phyloP scores from a whole-genome alignment of 2,329 filamentous ascomycete species.

The Cercospora sp. region DNA sequence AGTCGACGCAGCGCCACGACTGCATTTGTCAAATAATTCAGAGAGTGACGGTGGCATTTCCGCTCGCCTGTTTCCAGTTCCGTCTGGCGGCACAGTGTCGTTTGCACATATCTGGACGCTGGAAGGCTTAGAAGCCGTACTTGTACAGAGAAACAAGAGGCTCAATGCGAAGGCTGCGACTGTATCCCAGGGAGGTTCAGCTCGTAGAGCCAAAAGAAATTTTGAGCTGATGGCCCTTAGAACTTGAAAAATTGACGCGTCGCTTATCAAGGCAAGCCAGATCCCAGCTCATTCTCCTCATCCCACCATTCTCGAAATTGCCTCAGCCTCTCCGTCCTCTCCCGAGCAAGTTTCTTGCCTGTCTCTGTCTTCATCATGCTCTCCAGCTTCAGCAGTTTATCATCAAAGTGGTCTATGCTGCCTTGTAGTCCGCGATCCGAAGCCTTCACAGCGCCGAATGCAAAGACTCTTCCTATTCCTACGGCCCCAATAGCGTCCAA shows the following conservation, averaged over 20 bases:
- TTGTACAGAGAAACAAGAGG: neutral
- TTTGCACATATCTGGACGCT: neutral
- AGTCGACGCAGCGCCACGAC: neutral
- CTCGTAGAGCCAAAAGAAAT: neutral
- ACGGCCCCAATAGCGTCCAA: slow-evolving; percentile 89
- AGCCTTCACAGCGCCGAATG: slow-evolving; percentile 67
- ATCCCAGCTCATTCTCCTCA: slow-evolving; percentile 43
- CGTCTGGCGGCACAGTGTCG: neutral
- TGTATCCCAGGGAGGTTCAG: neutral
- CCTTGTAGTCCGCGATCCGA: slow-evolving; percentile 57
- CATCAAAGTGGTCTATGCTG: slow-evolving; percentile 72
- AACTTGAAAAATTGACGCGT: neutral
- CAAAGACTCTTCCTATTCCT: slow-evolving; percentile 76
- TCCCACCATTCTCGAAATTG: slow-evolving; percentile 57
- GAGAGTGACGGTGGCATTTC: neutral
- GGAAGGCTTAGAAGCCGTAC: neutral
- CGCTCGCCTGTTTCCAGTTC: neutral
- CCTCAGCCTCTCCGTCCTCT: slow-evolving; percentile 51
- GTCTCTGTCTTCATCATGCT: slow-evolving; percentile 60
- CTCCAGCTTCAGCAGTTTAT: slow-evolving; percentile 69
- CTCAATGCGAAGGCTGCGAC: neutral
- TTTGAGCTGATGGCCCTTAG: neutral
- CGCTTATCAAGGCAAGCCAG: neutral
- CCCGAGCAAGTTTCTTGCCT: slow-evolving; percentile 52
- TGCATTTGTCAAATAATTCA: neutral